These are phyloP conservation scores for Aegilops sharonensis DNA, from an alignment of 176 grass and related monocot species.

Conservation along the genomic window DNA sequence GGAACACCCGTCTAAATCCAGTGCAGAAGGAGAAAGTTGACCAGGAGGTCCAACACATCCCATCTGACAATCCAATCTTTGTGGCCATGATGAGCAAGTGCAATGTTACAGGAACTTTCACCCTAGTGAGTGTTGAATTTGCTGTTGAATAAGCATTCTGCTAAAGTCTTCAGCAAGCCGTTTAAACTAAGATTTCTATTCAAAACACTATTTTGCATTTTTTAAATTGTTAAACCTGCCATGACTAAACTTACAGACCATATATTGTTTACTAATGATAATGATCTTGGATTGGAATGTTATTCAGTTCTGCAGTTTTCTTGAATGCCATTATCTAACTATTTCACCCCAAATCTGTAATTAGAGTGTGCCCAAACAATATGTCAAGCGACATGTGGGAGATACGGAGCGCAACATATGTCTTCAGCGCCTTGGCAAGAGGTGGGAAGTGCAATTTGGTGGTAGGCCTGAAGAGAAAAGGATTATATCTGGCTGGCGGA, in stretches of 20 bases:
- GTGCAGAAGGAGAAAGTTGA: conserved; percentile 12
- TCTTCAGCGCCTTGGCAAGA: background rate
- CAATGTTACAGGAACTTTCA: background rate
- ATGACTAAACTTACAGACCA: background rate
- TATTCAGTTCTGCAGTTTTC: background rate
- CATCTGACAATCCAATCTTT: conserved; percentile 5
- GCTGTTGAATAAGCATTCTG: background rate
- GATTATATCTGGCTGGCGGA: background rate
- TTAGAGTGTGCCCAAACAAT: background rate
- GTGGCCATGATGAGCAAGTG: conserved; percentile 4
- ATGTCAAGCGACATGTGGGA: background rate
- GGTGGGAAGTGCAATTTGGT: background rate
- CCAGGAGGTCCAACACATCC: background rate
- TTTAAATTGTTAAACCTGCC: background rate
- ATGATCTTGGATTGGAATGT: background rate
- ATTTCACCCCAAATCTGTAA: conserved; percentile 7
- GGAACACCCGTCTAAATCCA: background rate
- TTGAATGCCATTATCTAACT: background rate
- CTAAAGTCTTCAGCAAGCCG: background rate
- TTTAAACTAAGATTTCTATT: background rate
- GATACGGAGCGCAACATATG: conserved; percentile 6
- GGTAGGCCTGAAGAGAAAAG: background rate
- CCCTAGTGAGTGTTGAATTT: background rate
- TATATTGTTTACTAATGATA: background rate
- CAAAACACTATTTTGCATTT: background rate